phyloP scores from a whole-genome alignment of 768 basidiomycete genomes.

The Naganishia vaughanmartiniae region DNA sequence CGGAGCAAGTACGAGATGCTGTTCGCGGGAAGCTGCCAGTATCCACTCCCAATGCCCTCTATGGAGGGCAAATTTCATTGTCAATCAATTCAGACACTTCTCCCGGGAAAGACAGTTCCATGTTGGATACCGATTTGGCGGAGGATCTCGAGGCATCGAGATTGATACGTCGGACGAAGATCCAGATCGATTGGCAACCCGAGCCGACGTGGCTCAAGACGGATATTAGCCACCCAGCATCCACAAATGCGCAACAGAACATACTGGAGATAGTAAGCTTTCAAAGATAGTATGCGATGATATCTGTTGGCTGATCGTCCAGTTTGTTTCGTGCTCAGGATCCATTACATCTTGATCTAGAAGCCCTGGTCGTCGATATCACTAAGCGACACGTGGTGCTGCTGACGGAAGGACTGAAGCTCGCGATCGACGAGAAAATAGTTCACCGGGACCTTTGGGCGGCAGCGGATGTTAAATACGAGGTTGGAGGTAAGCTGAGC shows the following conservation, averaged over 20 bases:
- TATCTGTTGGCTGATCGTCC: too few species aligned
- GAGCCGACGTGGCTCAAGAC: constrained; percentile 17
- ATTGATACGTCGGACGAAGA: neutral
- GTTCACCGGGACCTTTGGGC: constrained; percentile 9
- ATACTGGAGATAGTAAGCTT: constrained; percentile 15
- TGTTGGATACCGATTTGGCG: neutral
- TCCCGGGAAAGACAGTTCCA: neutral
- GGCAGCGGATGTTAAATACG: constrained; percentile 8
- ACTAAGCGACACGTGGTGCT: constrained; percentile 12
- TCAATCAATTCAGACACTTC: neutral
- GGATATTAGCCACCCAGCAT: neutral
- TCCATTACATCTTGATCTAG: constrained; percentile 6
- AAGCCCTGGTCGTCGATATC: constrained; percentile 4
- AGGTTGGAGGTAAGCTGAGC: neutral
- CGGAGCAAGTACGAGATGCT: neutral
- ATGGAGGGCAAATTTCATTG: constrained; percentile 1
- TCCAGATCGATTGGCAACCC: constrained; percentile 13
- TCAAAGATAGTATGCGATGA: neutral
- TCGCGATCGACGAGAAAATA: constrained; percentile 3
- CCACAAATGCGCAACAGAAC: neutral
- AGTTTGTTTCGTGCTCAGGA: neutral
- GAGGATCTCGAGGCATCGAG: neutral
- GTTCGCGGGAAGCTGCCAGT: neutral
- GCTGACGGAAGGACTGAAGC: neutral
- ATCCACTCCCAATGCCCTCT: neutral